phyloP scores from a whole-genome alignment of 2,329 filamentous ascomycete genomes.

The Meredithiella fracta region DNA sequence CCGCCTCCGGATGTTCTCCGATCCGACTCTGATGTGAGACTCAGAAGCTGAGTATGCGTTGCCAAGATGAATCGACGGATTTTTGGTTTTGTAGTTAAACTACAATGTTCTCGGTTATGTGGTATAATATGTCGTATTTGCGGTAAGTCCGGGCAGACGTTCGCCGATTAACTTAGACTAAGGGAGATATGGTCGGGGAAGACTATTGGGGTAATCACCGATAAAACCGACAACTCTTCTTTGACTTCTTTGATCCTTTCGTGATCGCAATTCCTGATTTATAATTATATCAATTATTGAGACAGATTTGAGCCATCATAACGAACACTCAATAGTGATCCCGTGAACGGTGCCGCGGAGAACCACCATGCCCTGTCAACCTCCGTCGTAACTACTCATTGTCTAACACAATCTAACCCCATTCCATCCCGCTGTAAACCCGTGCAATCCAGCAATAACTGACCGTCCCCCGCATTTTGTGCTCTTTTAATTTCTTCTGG shows the following conservation, averaged over 20 bases:
- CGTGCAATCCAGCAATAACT: neutral
- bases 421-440: neutral
- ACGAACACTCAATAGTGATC: neutral
- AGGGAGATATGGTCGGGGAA: neutral
- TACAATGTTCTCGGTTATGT: neutral
- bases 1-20: neutral
- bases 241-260: no score
- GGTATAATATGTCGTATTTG: neutral
- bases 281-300: neutral
- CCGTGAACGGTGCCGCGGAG: neutral
- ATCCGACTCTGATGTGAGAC: neutral
- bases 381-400: neutral
- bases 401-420: neutral
- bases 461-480: neutral
- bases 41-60: neutral
- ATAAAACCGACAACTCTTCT: no score
- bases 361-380: neutral
- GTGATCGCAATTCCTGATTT: no score
- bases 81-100: neutral
- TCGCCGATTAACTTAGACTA: neutral
- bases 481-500: neutral
- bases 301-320: neutral
- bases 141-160: neutral
- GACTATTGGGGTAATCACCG: no score
- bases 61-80: neutral